These are phyloP conservation scores for Fusarium nurragi DNA, from an alignment of 2,329 filamentous ascomycete species.

Conservation along the genomic window DNA sequence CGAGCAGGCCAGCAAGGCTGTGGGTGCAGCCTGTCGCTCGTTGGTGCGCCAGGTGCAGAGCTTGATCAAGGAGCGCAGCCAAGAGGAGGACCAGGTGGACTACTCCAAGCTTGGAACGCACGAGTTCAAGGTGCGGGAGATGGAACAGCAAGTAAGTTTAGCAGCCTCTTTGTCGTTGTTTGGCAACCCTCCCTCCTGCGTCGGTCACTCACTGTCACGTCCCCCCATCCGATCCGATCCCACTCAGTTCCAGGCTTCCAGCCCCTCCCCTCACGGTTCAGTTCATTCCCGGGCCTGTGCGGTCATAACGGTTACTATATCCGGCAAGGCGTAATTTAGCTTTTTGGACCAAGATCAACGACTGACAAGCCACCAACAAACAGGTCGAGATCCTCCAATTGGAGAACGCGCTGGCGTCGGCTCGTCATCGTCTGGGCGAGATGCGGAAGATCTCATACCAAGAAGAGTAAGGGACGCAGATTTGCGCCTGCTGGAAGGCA, in stretches of 20 bases:
- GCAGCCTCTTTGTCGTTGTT: conserved; percentile 20
- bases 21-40: conserved; percentile 85
- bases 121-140: conserved; percentile 98
- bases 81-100: conserved; percentile 84
- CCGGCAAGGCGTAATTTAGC: conserved; percentile 20
- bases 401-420: conserved; percentile 83
- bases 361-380: conserved; percentile 52
- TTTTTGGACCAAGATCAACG: conserved; percentile 10
- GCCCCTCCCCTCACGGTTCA: not conserved
- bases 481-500: conserved; percentile 1
- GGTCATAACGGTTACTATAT: conserved; percentile 37
- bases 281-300: conserved; percentile 20
- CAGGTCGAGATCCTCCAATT: conserved; percentile 97
- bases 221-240: conserved; percentile 10
- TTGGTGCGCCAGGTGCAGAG: conserved; percentile 93
- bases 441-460: conserved; percentile 98
- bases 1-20: conserved; percentile 91
- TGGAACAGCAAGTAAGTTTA: conserved; percentile 92
- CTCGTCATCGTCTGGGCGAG: conserved; percentile 86
- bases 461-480: conserved; percentile 65
- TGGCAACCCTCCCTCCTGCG: conserved; percentile 12
- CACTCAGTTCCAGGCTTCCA: not conserved
- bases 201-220: not conserved
- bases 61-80: conserved; percentile 88
- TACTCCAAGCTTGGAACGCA: conserved; percentile 89